Percentiles rank a stretch among this genome's conserved stretches.
Conservation (phyloP, 2,329 filamentous ascomycete genomes). For the Trichoderma afroharzianum region DNA sequence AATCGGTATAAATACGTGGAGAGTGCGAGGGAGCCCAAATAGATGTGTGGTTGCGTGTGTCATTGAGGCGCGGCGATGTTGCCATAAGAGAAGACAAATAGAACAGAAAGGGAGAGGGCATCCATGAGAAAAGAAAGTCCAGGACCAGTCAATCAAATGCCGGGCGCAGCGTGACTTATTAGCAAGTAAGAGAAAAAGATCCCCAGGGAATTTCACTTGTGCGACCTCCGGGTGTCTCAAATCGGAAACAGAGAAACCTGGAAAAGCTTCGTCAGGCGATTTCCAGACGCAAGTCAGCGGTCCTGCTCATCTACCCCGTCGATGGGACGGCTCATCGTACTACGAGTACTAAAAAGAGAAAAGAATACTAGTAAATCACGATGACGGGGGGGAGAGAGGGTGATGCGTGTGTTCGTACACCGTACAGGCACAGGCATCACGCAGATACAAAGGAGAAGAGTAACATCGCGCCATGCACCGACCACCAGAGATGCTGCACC, state of each 20-base stretch:
- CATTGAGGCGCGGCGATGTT: background rate
- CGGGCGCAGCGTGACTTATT: background rate
- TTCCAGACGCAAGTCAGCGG: background rate
- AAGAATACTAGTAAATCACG: background rate
- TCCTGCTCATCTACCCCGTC: background rate
- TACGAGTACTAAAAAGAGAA: background rate
- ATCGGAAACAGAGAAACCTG: background rate
- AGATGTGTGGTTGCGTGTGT: background rate
- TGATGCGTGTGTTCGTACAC: background rate
- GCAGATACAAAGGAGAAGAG: background rate
- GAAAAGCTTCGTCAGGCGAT: background rate
- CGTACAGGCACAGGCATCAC: background rate
- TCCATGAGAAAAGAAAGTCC: background rate
- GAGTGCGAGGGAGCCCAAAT: background rate
- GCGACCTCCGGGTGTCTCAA: constrained; percentile 2
- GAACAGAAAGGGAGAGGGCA: background rate
- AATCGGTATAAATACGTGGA: constrained; percentile 1
- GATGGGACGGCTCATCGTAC: background rate
- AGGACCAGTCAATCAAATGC: background rate
- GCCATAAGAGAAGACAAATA: background rate
- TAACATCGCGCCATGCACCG: constrained; percentile 12
- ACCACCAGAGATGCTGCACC: constrained; percentile 11
- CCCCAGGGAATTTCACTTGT: background rate
- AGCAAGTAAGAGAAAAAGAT: background rate
- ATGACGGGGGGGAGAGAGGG: background rate